Base-by-base conservation (phyloP, 306 rosid species). In the Ochetophila trinervis region DNA sequence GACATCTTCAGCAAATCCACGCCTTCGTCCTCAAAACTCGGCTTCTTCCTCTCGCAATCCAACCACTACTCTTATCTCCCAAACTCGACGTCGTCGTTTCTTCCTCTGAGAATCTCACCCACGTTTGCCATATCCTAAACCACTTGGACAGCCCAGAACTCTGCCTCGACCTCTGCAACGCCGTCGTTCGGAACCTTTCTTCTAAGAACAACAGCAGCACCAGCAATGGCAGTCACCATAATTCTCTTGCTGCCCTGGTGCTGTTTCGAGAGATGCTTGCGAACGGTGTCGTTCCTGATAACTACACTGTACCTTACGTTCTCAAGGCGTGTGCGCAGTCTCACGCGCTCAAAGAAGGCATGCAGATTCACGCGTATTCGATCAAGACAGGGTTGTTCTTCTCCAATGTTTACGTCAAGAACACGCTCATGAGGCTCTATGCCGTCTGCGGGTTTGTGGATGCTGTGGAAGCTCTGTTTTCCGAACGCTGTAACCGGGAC, bases 381-480 rank as follows among this genome's bases (percentile, higher is more conserved):
- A 32, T 76, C 57, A 80, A 80, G 58, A 68, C 66, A 0, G 76
- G 79, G 32, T 30, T 72, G 60, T 18, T 80, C 16, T 35, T 27
- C 17, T 61, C 70, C 63, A 80, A 76, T 42, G 73, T 72, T 24
- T 80, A 72, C 24, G 82, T 80, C 10, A 60, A 44, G 40, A 80
- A 72, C 69, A 80, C 82, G 18, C 62, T 80, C 24, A 72, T 80
- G 82, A 47, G 85, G 18, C 58, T 76, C 2, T 76, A 60, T 9
- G 60, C 68, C 2, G 79, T 80, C n/a, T 80, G 81, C 30, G 85
- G 78, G 49, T 9, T 18, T 55, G 11, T 76, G 2, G 2, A 65
- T 20, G 23, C 34, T 17, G 85, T 47, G 22, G 74, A 44, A 60
- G 24, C 53, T 22, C 2, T 80, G 70, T 76, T 80, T 34, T 81